Base-by-base conservation (phyloP, 1,139 yeast species). In the Kodamaea arcana region DNA sequence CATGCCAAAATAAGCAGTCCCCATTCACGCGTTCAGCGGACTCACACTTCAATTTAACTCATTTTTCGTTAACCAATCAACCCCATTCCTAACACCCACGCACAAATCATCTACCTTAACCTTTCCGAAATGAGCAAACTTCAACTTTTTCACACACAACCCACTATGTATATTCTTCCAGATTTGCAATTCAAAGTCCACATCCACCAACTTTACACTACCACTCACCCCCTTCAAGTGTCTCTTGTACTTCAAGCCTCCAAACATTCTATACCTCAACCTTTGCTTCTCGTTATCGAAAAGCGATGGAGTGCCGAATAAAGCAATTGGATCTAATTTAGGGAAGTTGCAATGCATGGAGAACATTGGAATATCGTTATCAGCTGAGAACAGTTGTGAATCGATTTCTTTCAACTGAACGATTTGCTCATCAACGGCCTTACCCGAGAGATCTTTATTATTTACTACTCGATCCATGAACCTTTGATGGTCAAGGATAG, bases 261-360 rank as follows among this genome's bases (percentile, higher is more conserved):
- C 53, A 39, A 54, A 65, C 13, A 64, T 36, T 38, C 63, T 52
- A 40, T 60, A 60, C 32, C 54, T 61, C 30, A 64, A 41, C 30
- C 44, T 49, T 17, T 52, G 44, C 7, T 50, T 43, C 13, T 49
- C 54, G 11, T 37, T 22, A 40, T 65, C 69, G 35, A 41, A 63
- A 11, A 65, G 41, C 17, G 55, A 59, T 3, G 50, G 54, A 30
- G 54, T 51, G 4, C 37, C 40, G 48, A 56, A 51, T 16, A 58
- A 49, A 21, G 44, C 47, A 4, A 52, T 25, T 3, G 71, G 72
- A 40, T 65, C 69, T 17, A 65, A 40, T 39, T 65, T 65, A 1
- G 72, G 72, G 37, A 48, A 60, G 42, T 65, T 65, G 42, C 70
- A 64, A 44, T 65, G 72, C 22, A 65, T 37, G 2, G 68, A 42